Percentiles rank a stretch among this genome's conserved stretches.
phyloP scores from a whole-genome alignment of 2,329 filamentous ascomycete species.

The Clonostachys sp. region DNA sequence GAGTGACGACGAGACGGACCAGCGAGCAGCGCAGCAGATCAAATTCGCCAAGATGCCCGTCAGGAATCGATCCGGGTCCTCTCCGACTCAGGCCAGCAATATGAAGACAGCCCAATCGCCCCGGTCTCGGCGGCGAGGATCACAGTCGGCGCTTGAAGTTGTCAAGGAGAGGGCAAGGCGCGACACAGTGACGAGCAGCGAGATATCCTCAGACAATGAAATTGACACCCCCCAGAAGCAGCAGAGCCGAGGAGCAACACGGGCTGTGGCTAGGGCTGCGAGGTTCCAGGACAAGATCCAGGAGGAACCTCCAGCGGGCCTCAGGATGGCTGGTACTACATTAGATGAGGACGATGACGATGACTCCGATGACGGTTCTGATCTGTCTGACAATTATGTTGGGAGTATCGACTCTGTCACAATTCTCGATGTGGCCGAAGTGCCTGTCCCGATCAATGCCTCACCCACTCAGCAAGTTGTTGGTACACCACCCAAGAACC shows the following conservation, averaged over 20 bases:
- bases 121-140: slow-evolving; percentile 55
- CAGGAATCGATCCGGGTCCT: slow-evolving; percentile 79
- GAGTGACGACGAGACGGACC: slow-evolving; percentile 73
- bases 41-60: slow-evolving; percentile 96
- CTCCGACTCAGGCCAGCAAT: slow-evolving; percentile 69
- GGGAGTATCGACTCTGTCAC: slow-evolving; percentile 68
- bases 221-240: slow-evolving; percentile 64
- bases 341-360: slow-evolving; percentile 54
- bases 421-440: slow-evolving; percentile 61
- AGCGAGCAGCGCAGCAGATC: slow-evolving; percentile 81
- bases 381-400: slow-evolving; percentile 61
- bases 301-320: slow-evolving; percentile 30
- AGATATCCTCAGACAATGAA: slow-evolving; percentile 80
- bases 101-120: slow-evolving; percentile 52
- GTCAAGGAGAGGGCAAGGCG: slow-evolving; percentile 65
- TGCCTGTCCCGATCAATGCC: slow-evolving; percentile 46
- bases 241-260: slow-evolving; percentile 56
- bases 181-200: slow-evolving; percentile 77
- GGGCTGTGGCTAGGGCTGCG: slow-evolving; percentile 42
- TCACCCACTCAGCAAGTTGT: slow-evolving; percentile 54
- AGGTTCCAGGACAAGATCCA: slow-evolving; percentile 30
- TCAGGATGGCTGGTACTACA: slow-evolving; percentile 41
- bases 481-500: slow-evolving; percentile 58
- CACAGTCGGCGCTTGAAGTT: slow-evolving; percentile 65
- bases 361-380: slow-evolving; percentile 57